Percentiles rank a stretch among this genome's conserved stretches.
Evolutionary conservation across 2,329 filamentous ascomycete species (phyloP).

Genomic region (Colletotrichum coccodes): DNA sequence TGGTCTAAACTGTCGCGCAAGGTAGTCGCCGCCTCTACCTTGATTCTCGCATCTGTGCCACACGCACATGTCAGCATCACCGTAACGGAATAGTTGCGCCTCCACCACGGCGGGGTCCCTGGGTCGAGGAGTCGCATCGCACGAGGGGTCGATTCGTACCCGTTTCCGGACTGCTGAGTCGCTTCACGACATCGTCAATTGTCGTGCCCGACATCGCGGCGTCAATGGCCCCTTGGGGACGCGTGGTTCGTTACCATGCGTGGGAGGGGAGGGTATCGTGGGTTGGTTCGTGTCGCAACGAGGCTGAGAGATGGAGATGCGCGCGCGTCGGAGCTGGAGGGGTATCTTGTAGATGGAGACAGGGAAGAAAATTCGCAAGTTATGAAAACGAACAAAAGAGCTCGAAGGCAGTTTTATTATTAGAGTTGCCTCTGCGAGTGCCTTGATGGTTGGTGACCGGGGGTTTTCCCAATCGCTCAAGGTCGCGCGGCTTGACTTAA

Average conservation of each 20-base stretch:
- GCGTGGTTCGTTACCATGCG: slow-evolving; percentile 48
- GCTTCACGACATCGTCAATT: slow-evolving; percentile 72
- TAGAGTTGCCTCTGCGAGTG: slow-evolving; percentile 4
- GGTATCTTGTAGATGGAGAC: slow-evolving; percentile 17
- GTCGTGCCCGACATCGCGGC: slow-evolving; percentile 69
- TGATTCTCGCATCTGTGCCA: slow-evolving; percentile 78
- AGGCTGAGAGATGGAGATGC: slow-evolving; percentile 20
- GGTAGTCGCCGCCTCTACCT: slow-evolving; percentile 83
- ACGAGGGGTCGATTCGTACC: slow-evolving; percentile 51
- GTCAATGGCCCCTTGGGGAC: slow-evolving; percentile 54
- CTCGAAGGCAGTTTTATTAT: not conserved
- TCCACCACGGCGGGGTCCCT: slow-evolving; percentile 10
- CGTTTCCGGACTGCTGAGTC: slow-evolving; percentile 65
- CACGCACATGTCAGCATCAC: slow-evolving; percentile 29
- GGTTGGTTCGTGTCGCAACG: slow-evolving; percentile 30
- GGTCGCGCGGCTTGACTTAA: slow-evolving; percentile 27
- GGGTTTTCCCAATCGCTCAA: slow-evolving; percentile 5
- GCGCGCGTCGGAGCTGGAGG: slow-evolving; percentile 23
- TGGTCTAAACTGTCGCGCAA: slow-evolving; percentile 92
- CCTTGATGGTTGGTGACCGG: not conserved
- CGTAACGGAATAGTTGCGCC: slow-evolving; percentile 7
- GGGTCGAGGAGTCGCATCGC: not conserved
- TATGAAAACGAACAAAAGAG: not conserved
- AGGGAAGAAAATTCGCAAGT: slow-evolving; percentile 9
- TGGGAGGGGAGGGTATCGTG: slow-evolving; percentile 35